Evolutionary conservation across 352 stramenopile species (phyloP).

Genomic region (Phytophthora aleatoria): DNA sequence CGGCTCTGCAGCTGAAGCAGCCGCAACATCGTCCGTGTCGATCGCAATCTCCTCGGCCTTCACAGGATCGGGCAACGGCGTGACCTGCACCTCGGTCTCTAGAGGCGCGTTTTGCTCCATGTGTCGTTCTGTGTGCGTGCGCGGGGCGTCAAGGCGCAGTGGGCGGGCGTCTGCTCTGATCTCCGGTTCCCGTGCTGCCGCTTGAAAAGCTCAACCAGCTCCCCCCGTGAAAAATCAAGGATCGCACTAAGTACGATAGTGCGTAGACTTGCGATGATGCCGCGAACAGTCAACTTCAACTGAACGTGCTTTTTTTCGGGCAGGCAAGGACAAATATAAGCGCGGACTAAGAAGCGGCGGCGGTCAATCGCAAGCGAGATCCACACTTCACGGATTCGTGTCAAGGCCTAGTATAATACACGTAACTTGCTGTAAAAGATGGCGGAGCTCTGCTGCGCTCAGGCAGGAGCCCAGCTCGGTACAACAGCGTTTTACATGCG

Average conservation of each 20-base stretch:
- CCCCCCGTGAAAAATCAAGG: slow-evolving; percentile 19
- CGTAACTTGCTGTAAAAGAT: no score
- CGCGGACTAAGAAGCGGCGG: background rate
- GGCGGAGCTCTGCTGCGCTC: no score
- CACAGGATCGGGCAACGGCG: background rate
- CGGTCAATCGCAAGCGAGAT: no score
- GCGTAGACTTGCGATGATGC: background rate
- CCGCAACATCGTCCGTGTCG: slow-evolving; percentile 1
- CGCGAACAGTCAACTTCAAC: slow-evolving; percentile 14
- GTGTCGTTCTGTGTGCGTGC: slow-evolving; percentile 2
- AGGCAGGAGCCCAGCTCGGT: no score
- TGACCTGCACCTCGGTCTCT: slow-evolving; percentile 15
- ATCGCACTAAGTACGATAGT: slow-evolving; percentile 33
- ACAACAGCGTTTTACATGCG: slow-evolving; percentile 3
- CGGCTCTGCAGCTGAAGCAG: slow-evolving; percentile 1
- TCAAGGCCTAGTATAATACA: no score
- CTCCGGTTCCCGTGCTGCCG: slow-evolving; percentile 6
- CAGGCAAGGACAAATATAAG: background rate
- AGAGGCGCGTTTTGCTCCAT: slow-evolving; percentile 30
- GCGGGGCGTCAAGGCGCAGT: background rate
- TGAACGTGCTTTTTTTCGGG: background rate
- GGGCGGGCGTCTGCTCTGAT: background rate
- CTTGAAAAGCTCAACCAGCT: slow-evolving; percentile 33
- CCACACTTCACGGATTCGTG: no score
- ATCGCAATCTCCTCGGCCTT: slow-evolving; percentile 5